Evolutionary conservation across 306 rosid genomes (phyloP), one percentile per base, ranked within the genome.

Genomic region (Calophaca sinica): DNA sequence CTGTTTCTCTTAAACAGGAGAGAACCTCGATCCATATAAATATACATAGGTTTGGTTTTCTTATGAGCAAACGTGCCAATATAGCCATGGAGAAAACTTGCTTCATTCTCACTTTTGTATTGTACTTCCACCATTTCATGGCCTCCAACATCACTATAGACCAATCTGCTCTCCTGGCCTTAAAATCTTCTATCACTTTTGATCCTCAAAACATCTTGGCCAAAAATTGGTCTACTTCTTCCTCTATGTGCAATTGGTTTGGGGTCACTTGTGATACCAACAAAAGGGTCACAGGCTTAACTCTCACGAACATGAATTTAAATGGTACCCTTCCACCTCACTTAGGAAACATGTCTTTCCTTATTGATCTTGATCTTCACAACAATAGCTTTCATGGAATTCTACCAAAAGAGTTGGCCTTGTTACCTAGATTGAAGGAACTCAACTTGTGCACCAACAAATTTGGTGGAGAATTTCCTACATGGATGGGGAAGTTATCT

Each of bases 211-310:
- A 71, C 15, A 15, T 20, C 0, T 62, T 79, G 51, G 10, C 78
- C 36, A 79, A 11, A 9, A 79, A 72, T 71, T 79, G 82, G 82
- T 52, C 82, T 33, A 11, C 78, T 4, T 13, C 73, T 0, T 39
- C 12, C 14, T 44, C 78, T 7, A 1, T 51, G 20, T 79, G 82
- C 73, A 62, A 4, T 4, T 79, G 82, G 82, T 13, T 51, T 62
- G 82, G 82, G 12, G 50, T 79, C 15, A 71, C 78, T 51, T 79
- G 82, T 63, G 60, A 62, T 71, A 3, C 49, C 10, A 41, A n/a
- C 3, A 1, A 9, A 10, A 71, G 82, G 54, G 82, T 79, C 41
- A 65, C 13, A 0, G 4, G n/a, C 50, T 53, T 79, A 35, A 63
- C 1, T 31, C 73, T 79, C 11, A 1, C 29, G 28, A 32, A 20